Conservation (phyloP, 345 rosid genomes). For the Pelargonium nanum region DNA sequence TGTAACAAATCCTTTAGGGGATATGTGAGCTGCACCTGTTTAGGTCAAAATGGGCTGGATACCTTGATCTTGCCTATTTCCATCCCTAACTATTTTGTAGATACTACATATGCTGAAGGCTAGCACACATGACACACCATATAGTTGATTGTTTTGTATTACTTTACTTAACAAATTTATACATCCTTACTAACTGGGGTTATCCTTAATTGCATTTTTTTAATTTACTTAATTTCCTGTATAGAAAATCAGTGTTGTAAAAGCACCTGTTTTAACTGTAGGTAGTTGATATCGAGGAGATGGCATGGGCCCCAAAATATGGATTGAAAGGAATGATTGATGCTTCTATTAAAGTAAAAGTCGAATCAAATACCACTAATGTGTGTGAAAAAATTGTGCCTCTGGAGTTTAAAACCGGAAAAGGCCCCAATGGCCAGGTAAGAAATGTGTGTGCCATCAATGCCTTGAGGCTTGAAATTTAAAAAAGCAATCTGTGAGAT, state of each 20-base stretch:
- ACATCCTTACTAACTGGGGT: neutral
- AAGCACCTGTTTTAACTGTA: conserved; percentile 14
- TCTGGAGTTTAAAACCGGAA: conserved; percentile 91
- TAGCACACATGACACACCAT: neutral
- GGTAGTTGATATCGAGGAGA: conserved; percentile 97
- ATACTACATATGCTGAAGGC: neutral
- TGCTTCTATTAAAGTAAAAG: conserved; percentile 70
- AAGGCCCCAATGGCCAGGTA: conserved; percentile 71
- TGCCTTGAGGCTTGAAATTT: neutral
- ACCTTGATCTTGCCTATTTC: neutral
- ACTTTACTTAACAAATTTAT: too few species aligned
- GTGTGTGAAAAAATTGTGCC: conserved; percentile 60
- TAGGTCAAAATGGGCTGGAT: neutral
- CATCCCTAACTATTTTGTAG: neutral
- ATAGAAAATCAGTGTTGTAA: neutral
- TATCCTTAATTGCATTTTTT: neutral
- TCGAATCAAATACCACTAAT: conserved; percentile 38
- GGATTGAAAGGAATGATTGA: conserved; percentile 96
- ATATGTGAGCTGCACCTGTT: neutral
- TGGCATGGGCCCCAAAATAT: conserved; percentile 96
- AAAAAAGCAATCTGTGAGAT: neutral
- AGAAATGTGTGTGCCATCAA: conserved; percentile 1
- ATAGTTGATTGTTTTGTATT: neutral
- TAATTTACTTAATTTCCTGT: neutral
- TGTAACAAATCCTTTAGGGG: neutral